Conservation (phyloP, 495 filamentous ascomycete genomes). For the Neurospora terricola region DNA sequence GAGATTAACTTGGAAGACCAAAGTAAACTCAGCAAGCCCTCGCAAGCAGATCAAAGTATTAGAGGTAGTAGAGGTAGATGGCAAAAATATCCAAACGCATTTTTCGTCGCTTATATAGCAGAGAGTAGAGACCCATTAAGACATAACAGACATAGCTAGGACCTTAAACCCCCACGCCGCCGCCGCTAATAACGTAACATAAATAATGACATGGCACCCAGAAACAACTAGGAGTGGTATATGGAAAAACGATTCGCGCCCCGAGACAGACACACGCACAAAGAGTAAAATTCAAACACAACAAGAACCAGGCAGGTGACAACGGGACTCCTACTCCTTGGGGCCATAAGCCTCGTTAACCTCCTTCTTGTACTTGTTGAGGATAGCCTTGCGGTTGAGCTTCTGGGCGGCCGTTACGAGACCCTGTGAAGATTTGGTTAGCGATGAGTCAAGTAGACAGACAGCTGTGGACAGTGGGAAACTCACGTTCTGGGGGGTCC, state of each 20-base stretch:
- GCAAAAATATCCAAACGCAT: not conserved
- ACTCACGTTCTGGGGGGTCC: slow-evolving; percentile 93
- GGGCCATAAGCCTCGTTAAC: slow-evolving; percentile 48
- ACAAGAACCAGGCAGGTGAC: not conserved
- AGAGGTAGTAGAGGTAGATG: not conserved
- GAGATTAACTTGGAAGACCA: too few species aligned
- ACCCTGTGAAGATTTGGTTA: slow-evolving; percentile 35
- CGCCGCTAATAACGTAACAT: not conserved
- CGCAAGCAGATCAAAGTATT: not conserved
- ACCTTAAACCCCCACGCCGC: not conserved
- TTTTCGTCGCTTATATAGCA: not conserved
- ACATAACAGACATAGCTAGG: not conserved
- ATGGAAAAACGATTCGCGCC: not conserved
- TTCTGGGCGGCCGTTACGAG: slow-evolving; percentile 69
- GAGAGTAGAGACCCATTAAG: not conserved
- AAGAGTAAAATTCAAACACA: too few species aligned
- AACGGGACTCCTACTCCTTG: slow-evolving; percentile 7
- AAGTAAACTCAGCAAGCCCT: too few species aligned
- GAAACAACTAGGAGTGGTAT: slow-evolving; percentile 5
- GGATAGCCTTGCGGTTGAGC: slow-evolving; percentile 59
- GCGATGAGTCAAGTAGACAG: slow-evolving; percentile 3
- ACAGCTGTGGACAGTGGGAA: not conserved
- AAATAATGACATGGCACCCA: too few species aligned
- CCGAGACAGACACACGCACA: not conserved
- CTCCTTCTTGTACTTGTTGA: slow-evolving; percentile 55